A percentile compares a stretch with the other conserved stretches of the same genome.
These are phyloP conservation scores for Yamadazyma triangularis DNA, from an alignment of 1,139 yeast genomes.

Conservation along the genomic window DNA sequence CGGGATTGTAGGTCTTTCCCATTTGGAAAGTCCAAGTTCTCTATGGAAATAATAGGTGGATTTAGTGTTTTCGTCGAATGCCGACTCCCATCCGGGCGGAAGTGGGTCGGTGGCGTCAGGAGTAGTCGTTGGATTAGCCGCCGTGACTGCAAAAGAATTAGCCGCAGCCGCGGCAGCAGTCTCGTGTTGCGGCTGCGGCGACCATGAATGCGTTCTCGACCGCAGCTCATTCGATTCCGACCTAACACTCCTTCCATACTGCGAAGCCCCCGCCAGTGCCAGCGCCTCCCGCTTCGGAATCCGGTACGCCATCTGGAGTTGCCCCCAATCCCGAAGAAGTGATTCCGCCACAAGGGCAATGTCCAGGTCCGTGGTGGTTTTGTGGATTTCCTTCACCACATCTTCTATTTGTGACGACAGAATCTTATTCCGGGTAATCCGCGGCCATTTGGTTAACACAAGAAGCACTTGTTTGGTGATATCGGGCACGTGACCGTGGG, in stretches of 20 bases:
- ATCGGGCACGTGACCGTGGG: conserved; percentile 32
- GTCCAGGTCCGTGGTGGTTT: conserved; percentile 23
- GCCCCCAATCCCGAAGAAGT: conserved; percentile 67
- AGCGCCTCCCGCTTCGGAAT: conserved; percentile 73
- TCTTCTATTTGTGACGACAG: conserved; percentile 74
- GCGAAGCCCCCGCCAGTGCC: too few species aligned
- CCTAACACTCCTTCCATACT: conserved; percentile 18
- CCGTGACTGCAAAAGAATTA: too few species aligned
- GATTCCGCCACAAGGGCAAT: conserved; percentile 34
- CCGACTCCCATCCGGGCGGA: neutral
- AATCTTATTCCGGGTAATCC: conserved; percentile 75
- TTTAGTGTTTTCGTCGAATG: too few species aligned
- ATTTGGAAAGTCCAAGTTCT: too few species aligned
- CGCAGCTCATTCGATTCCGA: too few species aligned
- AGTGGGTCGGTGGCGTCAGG: conserved; percentile 42
- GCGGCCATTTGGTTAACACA: conserved; percentile 72
- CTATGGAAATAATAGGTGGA: too few species aligned
- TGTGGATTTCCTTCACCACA: conserved; percentile 46
- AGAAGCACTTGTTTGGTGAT: conserved; percentile 49
- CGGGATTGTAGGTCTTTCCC: neutral
- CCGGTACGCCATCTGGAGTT: conserved; percentile 74
- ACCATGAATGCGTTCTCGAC: too few species aligned
- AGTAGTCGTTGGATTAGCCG: conserved; percentile 48
- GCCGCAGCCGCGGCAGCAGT: too few species aligned
- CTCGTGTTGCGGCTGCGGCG: too few species aligned